These are phyloP conservation scores for Rubroshorea leprosula DNA, from an alignment of 345 rosid genomes.

Conservation along the genomic window DNA sequence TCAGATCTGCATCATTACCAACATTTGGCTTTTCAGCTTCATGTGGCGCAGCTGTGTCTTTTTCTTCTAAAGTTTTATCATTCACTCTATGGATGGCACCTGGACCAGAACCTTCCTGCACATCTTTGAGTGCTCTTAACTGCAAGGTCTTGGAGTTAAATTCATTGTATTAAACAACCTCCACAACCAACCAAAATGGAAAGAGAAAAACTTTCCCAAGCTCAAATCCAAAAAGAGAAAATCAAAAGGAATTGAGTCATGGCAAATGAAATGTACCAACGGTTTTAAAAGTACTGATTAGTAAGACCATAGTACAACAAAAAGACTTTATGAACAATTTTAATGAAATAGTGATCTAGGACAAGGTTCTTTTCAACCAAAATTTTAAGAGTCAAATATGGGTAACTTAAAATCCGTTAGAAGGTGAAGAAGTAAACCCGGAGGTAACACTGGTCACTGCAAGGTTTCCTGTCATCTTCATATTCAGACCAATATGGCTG, in stretches of 20 bases:
- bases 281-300: too few species aligned
- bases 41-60: constrained; percentile 24
- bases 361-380: background rate
- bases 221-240: background rate
- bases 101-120: constrained; percentile 35
- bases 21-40: constrained; percentile 28
- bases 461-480: constrained; percentile 83
- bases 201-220: background rate
- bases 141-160: constrained; percentile 35
- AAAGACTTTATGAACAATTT: background rate
- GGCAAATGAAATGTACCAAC: background rate
- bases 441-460: constrained; percentile 79
- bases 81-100: constrained; percentile 20
- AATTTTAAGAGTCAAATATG: background rate
- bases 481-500: constrained; percentile 69
- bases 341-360: background rate
- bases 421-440: constrained; percentile 38
- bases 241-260: background rate
- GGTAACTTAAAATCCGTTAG: background rate
- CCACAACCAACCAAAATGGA: background rate
- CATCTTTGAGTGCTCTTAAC: constrained; percentile 46
- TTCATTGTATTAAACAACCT: background rate
- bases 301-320: too few species aligned
- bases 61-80: constrained; percentile 33
- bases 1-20: constrained; percentile 21